These are phyloP conservation scores for Aspergillus vadensis DNA, from an alignment of 2,329 filamentous ascomycete genomes.

Conservation along the genomic window DNA sequence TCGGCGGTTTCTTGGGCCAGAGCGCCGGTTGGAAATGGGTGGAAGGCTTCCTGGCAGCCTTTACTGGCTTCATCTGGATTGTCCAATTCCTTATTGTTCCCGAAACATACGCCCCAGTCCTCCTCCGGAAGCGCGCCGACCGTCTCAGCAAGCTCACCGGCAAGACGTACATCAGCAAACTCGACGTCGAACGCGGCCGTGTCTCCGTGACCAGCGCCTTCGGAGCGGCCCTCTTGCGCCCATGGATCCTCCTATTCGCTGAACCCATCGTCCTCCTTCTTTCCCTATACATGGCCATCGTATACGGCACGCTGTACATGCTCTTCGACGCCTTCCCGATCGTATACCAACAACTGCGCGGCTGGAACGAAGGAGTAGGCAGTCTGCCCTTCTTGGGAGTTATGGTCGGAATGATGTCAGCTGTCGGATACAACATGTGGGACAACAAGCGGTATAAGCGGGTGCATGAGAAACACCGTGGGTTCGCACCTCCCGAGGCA, in stretches of 20 bases:
- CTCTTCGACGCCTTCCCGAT: conserved; percentile 11
- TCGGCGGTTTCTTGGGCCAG: conserved; percentile 34
- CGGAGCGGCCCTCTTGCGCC: conserved; percentile 29
- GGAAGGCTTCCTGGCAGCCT: conserved; percentile 32
- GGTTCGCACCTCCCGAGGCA: conserved; percentile 30
- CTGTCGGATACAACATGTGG: conserved; percentile 26
- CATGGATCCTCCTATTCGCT: conserved; percentile 34
- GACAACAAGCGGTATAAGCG: conserved; percentile 31
- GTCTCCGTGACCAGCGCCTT: conserved; percentile 25
- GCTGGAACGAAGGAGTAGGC: conserved; percentile 5
- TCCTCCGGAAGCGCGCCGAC: conserved; percentile 31
- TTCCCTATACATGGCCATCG: conserved; percentile 28
- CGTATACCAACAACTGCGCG: neutral
- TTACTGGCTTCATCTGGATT: conserved; percentile 34
- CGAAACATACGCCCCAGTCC: conserved; percentile 35
- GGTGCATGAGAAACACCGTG: conserved; percentile 20
- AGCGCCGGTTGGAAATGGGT: conserved; percentile 35
- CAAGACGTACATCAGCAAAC: conserved; percentile 27
- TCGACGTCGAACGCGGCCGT: conserved; percentile 30
- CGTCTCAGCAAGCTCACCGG: conserved; percentile 28
- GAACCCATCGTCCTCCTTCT: conserved; percentile 36
- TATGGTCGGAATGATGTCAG: conserved; percentile 34
- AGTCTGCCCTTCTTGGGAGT: conserved; percentile 29
- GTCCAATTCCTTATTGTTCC: conserved; percentile 26
- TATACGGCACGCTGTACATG: conserved; percentile 11